Base-by-base conservation (phyloP, 495 filamentous ascomycete genomes). In the Sabuloglossum arenarium region DNA sequence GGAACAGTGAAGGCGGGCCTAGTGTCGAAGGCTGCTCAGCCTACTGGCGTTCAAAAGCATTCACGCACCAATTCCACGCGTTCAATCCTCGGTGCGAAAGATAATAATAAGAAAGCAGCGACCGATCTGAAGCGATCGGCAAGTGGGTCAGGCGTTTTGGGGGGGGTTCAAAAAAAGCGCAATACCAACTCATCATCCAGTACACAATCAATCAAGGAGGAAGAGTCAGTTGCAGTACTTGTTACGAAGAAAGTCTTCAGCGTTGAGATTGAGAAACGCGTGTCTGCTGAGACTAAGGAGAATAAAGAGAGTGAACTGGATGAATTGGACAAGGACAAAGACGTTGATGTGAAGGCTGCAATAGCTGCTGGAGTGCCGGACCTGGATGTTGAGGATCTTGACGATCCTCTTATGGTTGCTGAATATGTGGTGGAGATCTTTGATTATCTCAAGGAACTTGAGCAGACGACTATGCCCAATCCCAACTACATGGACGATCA, bases 381-480 rank as follows among this genome's bases (percentile, higher is more conserved):
- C 59, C 75, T 96, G 37, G 91, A 97, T 63, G 72, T 70, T 30
- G 89, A 97, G 64, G 91, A 97, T 66, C 58, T 82, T 37, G 86
- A 93, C 59, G 91, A 98, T 63, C 93, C 91, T 16, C 71, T 94
- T 61, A 97, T 97, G 90, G 93, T 89, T 42, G 86, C 93, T 31
- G 91, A 98, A 65, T 98, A 98, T 65, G 91, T 94, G 32, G 80
- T 80, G 39, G 91, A 98, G 68, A 97, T 98, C 63, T 97, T 98
- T 68, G 90, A 97, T 43, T 96, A 98, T 67, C 78, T 97, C 60
- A 81, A 79, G 60, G 81, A 91, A 56, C 78, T 98, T 10, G 91
- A 98, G 68, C 70, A 80, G 64, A 73, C 78, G 10, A 90, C 88
- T 1, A 71, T 86, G 61, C 86, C 93, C 43, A 97, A 97, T 68